Base-by-base conservation (phyloP, 805 yeast genomes). In the Candida loeiensis region DNA sequence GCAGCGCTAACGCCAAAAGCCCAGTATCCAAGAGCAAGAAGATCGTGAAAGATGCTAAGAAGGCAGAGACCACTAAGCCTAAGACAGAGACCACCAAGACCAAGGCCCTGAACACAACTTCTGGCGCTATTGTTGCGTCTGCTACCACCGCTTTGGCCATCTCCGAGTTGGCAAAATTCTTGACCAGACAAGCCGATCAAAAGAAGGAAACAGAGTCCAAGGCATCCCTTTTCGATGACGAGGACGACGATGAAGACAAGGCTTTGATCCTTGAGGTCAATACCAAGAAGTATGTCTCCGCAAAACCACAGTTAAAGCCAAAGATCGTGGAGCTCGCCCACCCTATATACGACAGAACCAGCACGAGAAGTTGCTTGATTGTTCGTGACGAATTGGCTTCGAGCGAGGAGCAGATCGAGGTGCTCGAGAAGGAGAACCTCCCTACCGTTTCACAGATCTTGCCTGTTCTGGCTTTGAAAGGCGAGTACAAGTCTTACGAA, bases 401-500 rank as follows among this genome's bases (percentile, higher is more conserved):
- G 14, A 63, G 62, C 45, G 55, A 64, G n/a, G 71, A 63, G 20
- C 59, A 69, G 38, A 55, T 77, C 43, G 71, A 66, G 40, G 50
- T 63, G 41, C 66, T 77, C 40, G 82, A 77, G 57, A 61, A 60
- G 27, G 71, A 64, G 25, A 51, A 65, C 15, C 64, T 77, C 22
- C 73, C 76, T 16, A 61, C 74, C 28, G 61, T 78, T 32, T 42
- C 61, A 16, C 73, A 75, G 52, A 80, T 90, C 40, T 71, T 89
- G 24, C 75, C 93, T 4, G 82, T 82, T 40, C 71, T 78, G 34
- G 84, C 88, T 50, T 71, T 93, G 47, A 87, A 87, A 61, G 85
- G 89, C 24, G 84, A 82, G 45, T 91, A 80, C 73, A 88, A 88
- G 66, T 78, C 86, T n/a, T 93, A 69, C 54, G 97, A 93, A 63